phyloP scores from a whole-genome alignment of 306 rosid species.

The Cicer yamashitae region DNA sequence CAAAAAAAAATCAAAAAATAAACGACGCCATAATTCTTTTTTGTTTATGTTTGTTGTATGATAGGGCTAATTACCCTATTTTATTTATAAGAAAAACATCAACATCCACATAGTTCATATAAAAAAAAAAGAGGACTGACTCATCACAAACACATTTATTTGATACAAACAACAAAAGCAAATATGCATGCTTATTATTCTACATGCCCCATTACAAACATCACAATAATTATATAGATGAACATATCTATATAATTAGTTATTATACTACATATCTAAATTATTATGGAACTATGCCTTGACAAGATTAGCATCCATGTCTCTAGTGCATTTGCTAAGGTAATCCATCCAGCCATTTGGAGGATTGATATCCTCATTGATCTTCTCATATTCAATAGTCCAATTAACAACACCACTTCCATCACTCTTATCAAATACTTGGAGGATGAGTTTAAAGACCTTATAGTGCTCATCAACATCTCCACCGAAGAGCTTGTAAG shows the following conservation, averaged over 20 bases:
- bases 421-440: slow-evolving; percentile 28
- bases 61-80: no score
- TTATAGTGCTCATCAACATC: slow-evolving; percentile 17
- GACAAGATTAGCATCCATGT: slow-evolving; percentile 37
- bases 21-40: no score
- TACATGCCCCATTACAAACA: not conserved
- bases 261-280: not conserved
- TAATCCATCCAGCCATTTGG: slow-evolving; percentile 35
- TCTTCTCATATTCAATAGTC: slow-evolving; percentile 42
- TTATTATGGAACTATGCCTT: not conserved
- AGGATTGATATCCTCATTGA: slow-evolving; percentile 23
- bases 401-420: slow-evolving; percentile 8
- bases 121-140: no score
- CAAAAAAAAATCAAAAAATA: no score
- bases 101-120: no score
- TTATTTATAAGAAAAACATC: no score
- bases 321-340: slow-evolving; percentile 10
- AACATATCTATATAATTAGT: not conserved
- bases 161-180: no score
- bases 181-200: no score
- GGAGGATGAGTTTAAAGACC: not conserved
- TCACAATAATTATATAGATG: not conserved
- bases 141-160: no score
- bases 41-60: no score
- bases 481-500: not conserved